These are phyloP conservation scores for Daldinia caldariorum DNA, from an alignment of 495 filamentous ascomycete species.

Conservation along the genomic window DNA sequence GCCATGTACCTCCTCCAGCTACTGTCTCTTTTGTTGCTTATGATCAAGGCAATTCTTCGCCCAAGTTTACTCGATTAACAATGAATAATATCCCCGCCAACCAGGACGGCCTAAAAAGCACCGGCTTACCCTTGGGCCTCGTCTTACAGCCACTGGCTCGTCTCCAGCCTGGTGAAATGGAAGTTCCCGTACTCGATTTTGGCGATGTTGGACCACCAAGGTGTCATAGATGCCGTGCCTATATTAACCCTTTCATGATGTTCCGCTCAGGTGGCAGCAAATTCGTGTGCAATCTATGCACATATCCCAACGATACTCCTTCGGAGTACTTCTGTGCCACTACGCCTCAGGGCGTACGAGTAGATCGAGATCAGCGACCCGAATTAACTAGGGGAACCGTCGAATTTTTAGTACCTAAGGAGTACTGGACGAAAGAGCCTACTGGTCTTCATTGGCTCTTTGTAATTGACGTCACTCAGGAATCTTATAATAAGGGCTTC, in stretches of 20 bases:
- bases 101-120: slow-evolving; percentile 79
- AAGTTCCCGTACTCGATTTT: slow-evolving; percentile 94
- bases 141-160: slow-evolving; percentile 89
- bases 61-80: slow-evolving; percentile 90
- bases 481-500: slow-evolving; percentile 87
- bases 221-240: slow-evolving; percentile 92
- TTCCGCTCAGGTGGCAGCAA: slow-evolving; percentile 94
- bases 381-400: slow-evolving; percentile 92
- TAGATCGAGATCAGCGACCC: slow-evolving; percentile 88
- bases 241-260: slow-evolving; percentile 99
- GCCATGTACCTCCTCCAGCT: slow-evolving; percentile 87
- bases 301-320: slow-evolving; percentile 93
- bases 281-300: slow-evolving; percentile 98
- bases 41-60: slow-evolving; percentile 97
- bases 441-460: slow-evolving; percentile 89
- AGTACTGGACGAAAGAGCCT: slow-evolving; percentile 97
- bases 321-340: slow-evolving; percentile 92
- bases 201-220: slow-evolving; percentile 90
- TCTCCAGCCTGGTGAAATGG: slow-evolving; percentile 82
- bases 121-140: slow-evolving; percentile 85
- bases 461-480: slow-evolving; percentile 90
- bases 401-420: slow-evolving; percentile 95
- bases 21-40: slow-evolving; percentile 89
- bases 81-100: slow-evolving; percentile 90
- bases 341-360: slow-evolving; percentile 84